phyloP scores from a whole-genome alignment of 23 red algal species.

The Agarophyton chilense region DNA sequence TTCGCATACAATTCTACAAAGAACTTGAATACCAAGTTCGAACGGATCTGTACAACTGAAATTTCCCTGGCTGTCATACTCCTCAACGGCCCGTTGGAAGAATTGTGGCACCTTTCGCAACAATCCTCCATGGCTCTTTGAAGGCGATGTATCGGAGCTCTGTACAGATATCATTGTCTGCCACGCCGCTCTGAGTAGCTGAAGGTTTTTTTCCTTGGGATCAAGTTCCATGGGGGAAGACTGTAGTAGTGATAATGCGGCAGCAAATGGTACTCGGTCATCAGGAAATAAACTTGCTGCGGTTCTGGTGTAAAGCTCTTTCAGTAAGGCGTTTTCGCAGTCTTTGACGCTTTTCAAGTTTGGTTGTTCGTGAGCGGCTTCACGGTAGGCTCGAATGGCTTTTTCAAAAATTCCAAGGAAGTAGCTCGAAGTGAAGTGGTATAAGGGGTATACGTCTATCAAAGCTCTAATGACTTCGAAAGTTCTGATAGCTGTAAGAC shows the following conservation, averaged over 20 bases:
- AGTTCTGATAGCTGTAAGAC: constrained; percentile 38
- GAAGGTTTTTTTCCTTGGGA: not conserved
- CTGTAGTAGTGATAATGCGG: constrained; percentile 23
- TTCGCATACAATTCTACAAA: constrained; percentile 7
- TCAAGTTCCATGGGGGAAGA: not conserved
- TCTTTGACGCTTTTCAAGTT: constrained; percentile 1
- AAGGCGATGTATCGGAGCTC: not conserved
- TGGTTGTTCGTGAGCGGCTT: not conserved
- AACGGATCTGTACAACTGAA: not conserved
- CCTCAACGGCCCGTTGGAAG: not conserved
- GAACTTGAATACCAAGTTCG: constrained; percentile 3
- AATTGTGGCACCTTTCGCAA: not conserved
- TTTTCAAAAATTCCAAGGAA: constrained; percentile 58
- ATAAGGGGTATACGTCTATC: constrained; percentile 12
- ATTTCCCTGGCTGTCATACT: not conserved
- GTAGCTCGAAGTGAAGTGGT: constrained; percentile 31
- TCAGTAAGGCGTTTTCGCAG: constrained; percentile 7
- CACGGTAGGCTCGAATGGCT: not conserved
- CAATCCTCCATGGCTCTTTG: not conserved
- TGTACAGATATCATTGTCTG: not conserved
- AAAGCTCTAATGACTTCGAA: constrained; percentile 27
- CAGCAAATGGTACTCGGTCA: constrained; percentile 65
- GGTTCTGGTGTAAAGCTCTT: not conserved
- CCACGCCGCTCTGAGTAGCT: not conserved
- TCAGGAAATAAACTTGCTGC: constrained; percentile 53